Conservation (phyloP, 345 rosid species). For the Firmiana major region DNA sequence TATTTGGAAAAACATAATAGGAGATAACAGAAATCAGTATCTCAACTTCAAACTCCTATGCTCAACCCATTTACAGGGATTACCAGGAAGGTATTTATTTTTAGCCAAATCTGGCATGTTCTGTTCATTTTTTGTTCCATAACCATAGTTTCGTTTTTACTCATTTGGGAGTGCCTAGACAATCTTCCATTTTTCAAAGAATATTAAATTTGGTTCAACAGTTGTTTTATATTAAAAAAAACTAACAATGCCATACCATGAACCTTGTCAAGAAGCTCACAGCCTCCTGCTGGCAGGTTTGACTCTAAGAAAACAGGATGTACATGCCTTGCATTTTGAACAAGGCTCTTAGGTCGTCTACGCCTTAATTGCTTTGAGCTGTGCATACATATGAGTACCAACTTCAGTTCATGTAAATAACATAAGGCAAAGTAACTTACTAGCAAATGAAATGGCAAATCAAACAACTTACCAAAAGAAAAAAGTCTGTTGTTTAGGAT, state of each 20-base stretch:
- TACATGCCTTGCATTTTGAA: conserved; percentile 58
- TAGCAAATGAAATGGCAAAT: conserved; percentile 4
- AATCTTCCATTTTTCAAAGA: background rate
- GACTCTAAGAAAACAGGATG: conserved; percentile 53
- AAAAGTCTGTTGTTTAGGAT: conserved; percentile 94
- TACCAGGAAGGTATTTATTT: background rate
- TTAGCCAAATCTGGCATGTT: background rate
- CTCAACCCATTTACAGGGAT: background rate
- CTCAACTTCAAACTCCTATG: background rate
- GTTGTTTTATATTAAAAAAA: background rate
- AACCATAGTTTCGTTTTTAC: background rate
- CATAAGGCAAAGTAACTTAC: conserved; percentile 12
- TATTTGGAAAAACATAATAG: background rate
- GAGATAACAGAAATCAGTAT: background rate
- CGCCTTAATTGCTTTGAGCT: conserved; percentile 72
- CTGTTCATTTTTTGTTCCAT: background rate
- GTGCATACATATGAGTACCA: conserved; percentile 14
- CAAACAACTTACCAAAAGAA: conserved; percentile 56
- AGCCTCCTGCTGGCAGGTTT: conserved; percentile 35
- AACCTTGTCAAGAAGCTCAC: conserved; percentile 53
- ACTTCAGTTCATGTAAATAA: conserved; percentile 6
- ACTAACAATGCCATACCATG: conserved; percentile 36
- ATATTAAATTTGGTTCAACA: background rate
- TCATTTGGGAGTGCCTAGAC: background rate
- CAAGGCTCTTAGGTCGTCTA: conserved; percentile 47